These are phyloP conservation scores for Exophiala calicioides DNA, from an alignment of 2,329 filamentous ascomycete genomes.

Conservation along the genomic window DNA sequence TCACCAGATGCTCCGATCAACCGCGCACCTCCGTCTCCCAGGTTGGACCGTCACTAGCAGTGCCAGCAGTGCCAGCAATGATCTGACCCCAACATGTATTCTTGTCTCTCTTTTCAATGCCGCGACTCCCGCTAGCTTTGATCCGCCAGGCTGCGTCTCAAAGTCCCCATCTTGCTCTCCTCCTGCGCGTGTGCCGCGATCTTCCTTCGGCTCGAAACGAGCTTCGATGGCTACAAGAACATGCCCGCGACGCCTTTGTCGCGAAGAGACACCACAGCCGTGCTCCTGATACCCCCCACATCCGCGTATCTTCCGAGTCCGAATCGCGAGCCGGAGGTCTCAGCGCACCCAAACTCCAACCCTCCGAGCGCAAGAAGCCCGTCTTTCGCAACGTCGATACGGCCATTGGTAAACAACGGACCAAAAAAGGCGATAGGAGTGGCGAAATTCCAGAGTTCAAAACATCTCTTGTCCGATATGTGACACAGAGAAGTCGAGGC, in stretches of 20 bases:
- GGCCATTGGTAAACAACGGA: not conserved
- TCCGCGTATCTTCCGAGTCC: not conserved
- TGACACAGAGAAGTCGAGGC: constrained; percentile 56
- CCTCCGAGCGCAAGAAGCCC: too few species aligned
- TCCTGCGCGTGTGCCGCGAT: constrained; percentile 48
- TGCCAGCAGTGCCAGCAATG: too few species aligned
- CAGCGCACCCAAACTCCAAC: too few species aligned
- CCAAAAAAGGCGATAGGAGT: not conserved
- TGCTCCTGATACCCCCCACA: not conserved
- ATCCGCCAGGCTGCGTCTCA: constrained; percentile 40
- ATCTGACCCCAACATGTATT: not conserved
- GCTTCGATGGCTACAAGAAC: constrained; percentile 49
- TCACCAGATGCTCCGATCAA: too few species aligned
- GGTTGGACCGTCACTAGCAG: too few species aligned
- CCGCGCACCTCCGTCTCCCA: too few species aligned
- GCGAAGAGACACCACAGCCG: constrained; percentile 23
- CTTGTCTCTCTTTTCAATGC: constrained; percentile 38
- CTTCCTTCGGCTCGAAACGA: constrained; percentile 48
- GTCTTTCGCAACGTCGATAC: too few species aligned
- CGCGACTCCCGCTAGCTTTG: constrained; percentile 42
- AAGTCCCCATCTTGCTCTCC: constrained; percentile 41
- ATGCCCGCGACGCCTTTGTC: constrained; percentile 30
- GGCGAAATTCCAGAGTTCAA: not conserved
- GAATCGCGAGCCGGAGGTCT: too few species aligned
- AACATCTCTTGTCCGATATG: constrained; percentile 29